Base-by-base conservation (phyloP, 257 asterid species). In the Ehretia macrophylla region DNA sequence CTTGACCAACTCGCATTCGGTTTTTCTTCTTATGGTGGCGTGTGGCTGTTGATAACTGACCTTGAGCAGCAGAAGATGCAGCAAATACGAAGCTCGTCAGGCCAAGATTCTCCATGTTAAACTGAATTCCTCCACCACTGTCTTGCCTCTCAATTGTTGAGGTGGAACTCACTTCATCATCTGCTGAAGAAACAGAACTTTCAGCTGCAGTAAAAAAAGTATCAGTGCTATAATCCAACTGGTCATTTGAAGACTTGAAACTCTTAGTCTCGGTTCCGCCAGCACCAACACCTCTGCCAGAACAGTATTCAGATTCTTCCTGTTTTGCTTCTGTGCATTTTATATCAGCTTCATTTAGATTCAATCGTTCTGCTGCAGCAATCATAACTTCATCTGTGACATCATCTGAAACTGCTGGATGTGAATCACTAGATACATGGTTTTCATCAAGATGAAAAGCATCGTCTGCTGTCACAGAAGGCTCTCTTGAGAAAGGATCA, bases 241-340 rank as follows among this genome's bases (percentile, higher is more conserved):
- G 91, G 47, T 93, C 99, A 17, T 77, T 71, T 18, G 96, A 97
- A 66, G 99, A 93, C 69, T 71, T 81, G 58, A 88, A 88, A 83
- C 96, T 83, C 81, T 86, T 95, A 38, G 95, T 81, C 79, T 92
- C 97, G 64, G 75, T 83, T 58, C 80, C 97, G 56, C 85, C 97
- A 52, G 50, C 71, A 60, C 67, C 70, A 66, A 67, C 63, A 63
- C 44, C 71, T 63, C 66, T 82, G 59, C 67, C 53, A 47, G 66
- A 60, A 65, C 17, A 45, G 68, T 61, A 58, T 55, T 53, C 58
- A 69, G 72, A 45, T 53, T 65, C 79, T 69, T 53, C 73, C 55
- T 60, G 67, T 60, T 61, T 68, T 44, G 64, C 63, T 23, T 70
- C 79, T 55, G 55, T 61, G 56, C 22, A 69, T 56, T 62, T 73